A percentile compares a stretch with the other conserved stretches of the same genome.
Conservation (phyloP, 768 basidiomycete species). For the Podaxis sp. region DNA sequence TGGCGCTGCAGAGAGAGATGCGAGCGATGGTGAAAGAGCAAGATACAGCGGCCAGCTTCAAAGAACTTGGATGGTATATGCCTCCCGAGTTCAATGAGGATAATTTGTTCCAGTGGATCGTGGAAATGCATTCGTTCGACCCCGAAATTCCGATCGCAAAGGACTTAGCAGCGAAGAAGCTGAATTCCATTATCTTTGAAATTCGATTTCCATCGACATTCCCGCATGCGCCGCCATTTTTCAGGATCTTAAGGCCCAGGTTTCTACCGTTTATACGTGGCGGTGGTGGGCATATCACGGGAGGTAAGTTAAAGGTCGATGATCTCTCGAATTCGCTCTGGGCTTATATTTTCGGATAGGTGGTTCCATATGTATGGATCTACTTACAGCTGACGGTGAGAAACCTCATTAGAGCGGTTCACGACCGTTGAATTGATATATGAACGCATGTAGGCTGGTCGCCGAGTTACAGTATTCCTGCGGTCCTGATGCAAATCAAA, state of each 20-base stretch:
- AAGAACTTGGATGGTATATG: constrained; percentile 69
- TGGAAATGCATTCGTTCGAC: constrained; percentile 72
- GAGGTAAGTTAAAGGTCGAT: constrained; percentile 29
- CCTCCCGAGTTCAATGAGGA: constrained; percentile 61
- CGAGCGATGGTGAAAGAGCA: constrained; percentile 60
- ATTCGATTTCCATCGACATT: constrained; percentile 64
- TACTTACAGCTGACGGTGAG: constrained; percentile 59
- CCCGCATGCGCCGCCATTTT: constrained; percentile 71
- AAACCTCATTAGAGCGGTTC: not conserved
- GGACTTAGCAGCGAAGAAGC: constrained; percentile 46
- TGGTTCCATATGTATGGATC: constrained; percentile 74
- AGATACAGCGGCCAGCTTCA: constrained; percentile 35
- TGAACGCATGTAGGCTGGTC: constrained; percentile 46
- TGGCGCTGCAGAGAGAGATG: constrained; percentile 59
- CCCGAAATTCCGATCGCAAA: constrained; percentile 52
- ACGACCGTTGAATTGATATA: not conserved
- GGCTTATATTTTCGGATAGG: constrained; percentile 28
- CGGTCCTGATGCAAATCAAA: constrained; percentile 60
- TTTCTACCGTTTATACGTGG: constrained; percentile 69
- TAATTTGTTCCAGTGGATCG: constrained; percentile 70
- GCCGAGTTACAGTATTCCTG: constrained; percentile 55
- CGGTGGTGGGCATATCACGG: constrained; percentile 67
- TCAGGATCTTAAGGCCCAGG: constrained; percentile 69
- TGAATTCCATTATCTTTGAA: constrained; percentile 70
- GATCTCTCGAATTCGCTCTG: not conserved